A percentile compares a stretch with the other conserved stretches of the same genome.
Evolutionary conservation across 805 yeast genomes (phyloP).

Genomic region (Candida manassasensis): DNA sequence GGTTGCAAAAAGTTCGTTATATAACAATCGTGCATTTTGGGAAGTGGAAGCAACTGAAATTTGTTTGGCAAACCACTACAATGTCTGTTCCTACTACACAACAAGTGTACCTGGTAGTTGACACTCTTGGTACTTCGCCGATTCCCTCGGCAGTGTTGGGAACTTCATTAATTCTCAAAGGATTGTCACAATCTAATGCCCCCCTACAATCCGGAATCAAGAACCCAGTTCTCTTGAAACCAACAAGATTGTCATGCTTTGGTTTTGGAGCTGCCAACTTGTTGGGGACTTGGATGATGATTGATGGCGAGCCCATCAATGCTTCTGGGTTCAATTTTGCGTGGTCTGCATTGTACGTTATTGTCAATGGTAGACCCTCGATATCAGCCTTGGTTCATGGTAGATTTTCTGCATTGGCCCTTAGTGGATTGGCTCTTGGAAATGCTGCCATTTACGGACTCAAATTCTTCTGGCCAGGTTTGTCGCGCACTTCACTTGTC

Average conservation of each 20-base stretch:
- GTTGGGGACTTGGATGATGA: conserved; percentile 67
- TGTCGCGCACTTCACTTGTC: conserved; percentile 12
- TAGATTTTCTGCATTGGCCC: conserved; percentile 56
- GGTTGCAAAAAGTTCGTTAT: too few species aligned
- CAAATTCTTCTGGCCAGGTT: conserved; percentile 50
- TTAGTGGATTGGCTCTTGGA: conserved; percentile 54
- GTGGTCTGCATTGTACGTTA: conserved; percentile 71
- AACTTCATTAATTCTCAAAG: conserved; percentile 3
- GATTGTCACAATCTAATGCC: neutral
- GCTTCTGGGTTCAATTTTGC: conserved; percentile 80
- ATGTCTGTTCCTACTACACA: too few species aligned
- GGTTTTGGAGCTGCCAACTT: conserved; percentile 60
- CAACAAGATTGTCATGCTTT: conserved; percentile 40
- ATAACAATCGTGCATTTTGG: too few species aligned
- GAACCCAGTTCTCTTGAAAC: conserved; percentile 16
- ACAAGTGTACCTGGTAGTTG: neutral
- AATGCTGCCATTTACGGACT: conserved; percentile 68
- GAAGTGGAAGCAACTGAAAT: too few species aligned
- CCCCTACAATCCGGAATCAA: neutral
- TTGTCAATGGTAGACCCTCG: conserved; percentile 65
- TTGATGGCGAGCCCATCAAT: conserved; percentile 70
- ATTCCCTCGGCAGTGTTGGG: conserved; percentile 9
- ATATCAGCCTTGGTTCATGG: conserved; percentile 49
- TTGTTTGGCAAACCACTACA: too few species aligned
- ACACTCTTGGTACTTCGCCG: conserved; percentile 7